These are phyloP conservation scores for Geotrichum siamense DNA, from an alignment of 1,139 yeast species.

Conservation along the genomic window DNA sequence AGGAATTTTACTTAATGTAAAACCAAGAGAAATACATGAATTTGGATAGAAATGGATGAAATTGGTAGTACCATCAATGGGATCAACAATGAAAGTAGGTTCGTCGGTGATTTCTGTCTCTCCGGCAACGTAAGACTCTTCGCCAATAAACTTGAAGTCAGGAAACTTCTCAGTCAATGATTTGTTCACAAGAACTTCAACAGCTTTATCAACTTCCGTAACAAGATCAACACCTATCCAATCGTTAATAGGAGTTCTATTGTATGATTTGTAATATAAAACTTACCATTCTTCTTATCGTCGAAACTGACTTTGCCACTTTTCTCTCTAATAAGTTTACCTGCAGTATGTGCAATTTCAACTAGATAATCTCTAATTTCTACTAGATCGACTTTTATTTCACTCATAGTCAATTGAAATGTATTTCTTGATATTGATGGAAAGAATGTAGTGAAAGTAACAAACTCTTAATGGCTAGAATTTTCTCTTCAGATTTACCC, in stretches of 20 bases:
- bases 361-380: slow-evolving; percentile 42
- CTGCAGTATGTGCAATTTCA: slow-evolving; percentile 45
- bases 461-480: no score
- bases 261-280: not conserved
- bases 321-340: slow-evolving; percentile 41
- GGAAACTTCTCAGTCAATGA: slow-evolving; percentile 40
- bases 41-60: slow-evolving; percentile 54
- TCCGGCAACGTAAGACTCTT: slow-evolving; percentile 48
- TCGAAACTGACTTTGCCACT: slow-evolving; percentile 45
- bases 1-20: slow-evolving; percentile 44
- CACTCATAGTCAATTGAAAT: no score
- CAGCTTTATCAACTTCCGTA: slow-evolving; percentile 50
- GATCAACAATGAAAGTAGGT: slow-evolving; percentile 57
- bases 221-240: slow-evolving; percentile 47
- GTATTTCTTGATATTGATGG: no score
- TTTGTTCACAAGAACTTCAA: slow-evolving; percentile 43
- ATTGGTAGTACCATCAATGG: slow-evolving; percentile 57
- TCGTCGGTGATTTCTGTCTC: slow-evolving; percentile 41
- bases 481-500: no score
- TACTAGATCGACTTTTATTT: slow-evolving; percentile 20
- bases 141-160: slow-evolving; percentile 48
- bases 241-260: not conserved
- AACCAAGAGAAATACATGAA: slow-evolving; percentile 53
- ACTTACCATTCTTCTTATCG: slow-evolving; percentile 43
- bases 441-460: no score